These are phyloP conservation scores for Westerdykella ornata DNA, from an alignment of 2,329 filamentous ascomycete genomes.

Conservation along the genomic window DNA sequence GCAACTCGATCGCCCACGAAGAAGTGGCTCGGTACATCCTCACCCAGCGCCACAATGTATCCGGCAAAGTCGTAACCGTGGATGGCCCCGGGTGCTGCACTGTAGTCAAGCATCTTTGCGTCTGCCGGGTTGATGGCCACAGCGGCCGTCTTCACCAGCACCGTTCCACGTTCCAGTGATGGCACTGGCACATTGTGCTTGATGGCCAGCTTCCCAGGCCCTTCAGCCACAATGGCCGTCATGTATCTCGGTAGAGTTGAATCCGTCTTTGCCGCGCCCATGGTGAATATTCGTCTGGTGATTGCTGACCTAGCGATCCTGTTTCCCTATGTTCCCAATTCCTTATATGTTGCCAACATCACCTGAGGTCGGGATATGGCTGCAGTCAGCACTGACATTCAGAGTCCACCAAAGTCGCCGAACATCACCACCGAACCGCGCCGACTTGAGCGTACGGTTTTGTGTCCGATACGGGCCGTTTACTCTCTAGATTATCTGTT, in stretches of 20 bases:
- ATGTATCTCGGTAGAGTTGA: not conserved
- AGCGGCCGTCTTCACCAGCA: constrained; percentile 6
- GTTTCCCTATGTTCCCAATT: no score
- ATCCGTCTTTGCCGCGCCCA: no score
- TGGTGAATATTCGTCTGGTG: no score
- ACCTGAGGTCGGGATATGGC: no score
- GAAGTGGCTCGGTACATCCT: constrained; percentile 3
- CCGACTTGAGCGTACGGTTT: no score
- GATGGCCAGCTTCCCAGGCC: not conserved
- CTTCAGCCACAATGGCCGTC: not conserved
- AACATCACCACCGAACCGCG: no score
- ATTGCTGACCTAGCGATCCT: no score
- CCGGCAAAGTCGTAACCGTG: constrained; percentile 7
- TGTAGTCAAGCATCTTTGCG: constrained; percentile 14
- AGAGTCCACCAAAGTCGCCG: no score
- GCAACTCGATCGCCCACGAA: constrained; percentile 10
- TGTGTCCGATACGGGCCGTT: no score
- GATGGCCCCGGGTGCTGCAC: constrained; percentile 6
- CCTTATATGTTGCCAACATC: no score
- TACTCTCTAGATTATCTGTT: no score
- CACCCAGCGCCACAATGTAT: constrained; percentile 3
- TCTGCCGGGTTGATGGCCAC: constrained; percentile 21
- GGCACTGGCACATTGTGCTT: not conserved
- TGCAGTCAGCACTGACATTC: no score
- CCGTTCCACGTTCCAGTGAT: constrained; percentile 2